Percentiles rank a stretch among this genome's conserved stretches.
phyloP scores from a whole-genome alignment of 73 alveolate genomes.

The Symbiodinium pilosum region DNA sequence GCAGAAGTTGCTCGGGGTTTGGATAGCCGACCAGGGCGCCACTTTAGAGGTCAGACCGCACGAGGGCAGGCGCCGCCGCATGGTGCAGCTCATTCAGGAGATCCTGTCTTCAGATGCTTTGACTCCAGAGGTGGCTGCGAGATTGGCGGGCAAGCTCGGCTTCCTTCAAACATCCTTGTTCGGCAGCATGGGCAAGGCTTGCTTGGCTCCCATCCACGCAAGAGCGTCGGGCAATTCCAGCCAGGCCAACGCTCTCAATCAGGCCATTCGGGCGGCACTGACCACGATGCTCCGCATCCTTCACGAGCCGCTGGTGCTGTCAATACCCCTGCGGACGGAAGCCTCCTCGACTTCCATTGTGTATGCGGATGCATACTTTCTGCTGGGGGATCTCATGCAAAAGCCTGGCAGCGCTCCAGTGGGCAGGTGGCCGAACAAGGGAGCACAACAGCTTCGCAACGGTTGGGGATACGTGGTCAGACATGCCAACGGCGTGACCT shows the following conservation, averaged over 20 bases:
- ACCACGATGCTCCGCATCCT: neutral
- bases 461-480: conserved; percentile 21
- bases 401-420: neutral
- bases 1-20: conserved; percentile 18
- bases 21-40: neutral
- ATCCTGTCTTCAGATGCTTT: neutral
- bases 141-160: neutral
- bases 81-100: neutral
- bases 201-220: neutral
- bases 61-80: neutral
- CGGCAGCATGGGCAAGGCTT: neutral
- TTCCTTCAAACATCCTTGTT: neutral
- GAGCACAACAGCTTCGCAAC: neutral
- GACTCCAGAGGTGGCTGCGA: neutral
- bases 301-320: neutral
- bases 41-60: neutral
- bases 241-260: neutral
- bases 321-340: neutral
- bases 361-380: conserved; percentile 28
- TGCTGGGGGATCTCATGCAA: neutral
- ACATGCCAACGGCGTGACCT: neutral
- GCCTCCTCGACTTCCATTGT: neutral
- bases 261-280: neutral
- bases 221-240: neutral
- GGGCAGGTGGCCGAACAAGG: neutral